phyloP scores from a whole-genome alignment of 495 filamentous ascomycete species.

The Halenospora varia region DNA sequence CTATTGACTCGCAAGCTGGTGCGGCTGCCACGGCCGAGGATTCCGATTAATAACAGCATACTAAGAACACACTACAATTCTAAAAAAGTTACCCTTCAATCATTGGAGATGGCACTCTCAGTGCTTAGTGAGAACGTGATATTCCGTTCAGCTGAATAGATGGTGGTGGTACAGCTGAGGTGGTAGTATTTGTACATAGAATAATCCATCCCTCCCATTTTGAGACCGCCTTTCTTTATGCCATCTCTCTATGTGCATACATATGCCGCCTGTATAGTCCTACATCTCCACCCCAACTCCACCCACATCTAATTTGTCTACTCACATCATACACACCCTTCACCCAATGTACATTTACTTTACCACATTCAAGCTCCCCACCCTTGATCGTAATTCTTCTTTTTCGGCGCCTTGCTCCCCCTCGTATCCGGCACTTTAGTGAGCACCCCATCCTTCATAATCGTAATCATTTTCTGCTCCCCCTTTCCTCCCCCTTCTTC shows the following conservation, averaged over 20 bases:
- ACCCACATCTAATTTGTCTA: background rate
- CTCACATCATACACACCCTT: no score
- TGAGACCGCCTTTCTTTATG: background rate
- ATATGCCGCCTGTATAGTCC: background rate
- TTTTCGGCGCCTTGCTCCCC: no score
- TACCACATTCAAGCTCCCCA: no score
- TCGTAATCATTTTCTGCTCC: slow-evolving; percentile 29
- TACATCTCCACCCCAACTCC: background rate
- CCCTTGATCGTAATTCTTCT: no score
- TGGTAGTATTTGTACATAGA: slow-evolving; percentile 20
- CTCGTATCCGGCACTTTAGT: no score
- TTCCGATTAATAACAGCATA: slow-evolving; percentile 30
- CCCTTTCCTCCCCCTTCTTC: slow-evolving; percentile 5
- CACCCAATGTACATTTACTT: no score
- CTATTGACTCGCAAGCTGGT: slow-evolving; percentile 25
- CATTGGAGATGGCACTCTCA: background rate
- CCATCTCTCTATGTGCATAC: slow-evolving; percentile 11
- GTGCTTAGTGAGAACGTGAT: background rate
- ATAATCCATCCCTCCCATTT: slow-evolving; percentile 1
- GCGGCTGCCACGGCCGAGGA: slow-evolving; percentile 33
- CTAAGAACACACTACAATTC: slow-evolving; percentile 5
- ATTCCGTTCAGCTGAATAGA: background rate
- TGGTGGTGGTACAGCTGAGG: background rate
- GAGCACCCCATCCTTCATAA: no score
- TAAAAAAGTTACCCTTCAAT: background rate